Base-by-base conservation (phyloP, 2,329 filamentous ascomycete species). In the Penicillium sp. region DNA sequence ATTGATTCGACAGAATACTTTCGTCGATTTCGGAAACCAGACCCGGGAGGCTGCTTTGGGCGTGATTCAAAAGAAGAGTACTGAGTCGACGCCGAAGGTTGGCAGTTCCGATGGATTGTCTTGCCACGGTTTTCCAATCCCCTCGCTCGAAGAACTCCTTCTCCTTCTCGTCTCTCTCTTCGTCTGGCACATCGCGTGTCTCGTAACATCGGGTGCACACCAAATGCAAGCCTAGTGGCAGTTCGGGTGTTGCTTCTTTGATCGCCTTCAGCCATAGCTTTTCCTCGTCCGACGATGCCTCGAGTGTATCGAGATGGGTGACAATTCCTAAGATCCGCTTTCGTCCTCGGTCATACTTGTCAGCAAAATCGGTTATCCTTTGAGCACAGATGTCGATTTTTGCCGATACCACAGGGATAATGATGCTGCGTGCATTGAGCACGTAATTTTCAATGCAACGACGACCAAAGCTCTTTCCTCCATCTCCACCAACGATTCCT, bases 311-410 rank as follows among this genome's bases (percentile, higher is more conserved):
- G 0, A 78, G 76, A 41, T 82, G 80, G 0, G 79, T 83, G 39
- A 83, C 75, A 29, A 83, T 73, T 1, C 77, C 79, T 0, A 83
- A 61, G 0, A 73, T 76, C 6, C 77, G 70, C 45, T 68, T 58
- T 19, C 70, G 64, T 0, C 60, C 33, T 2, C 55, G 58, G 53
- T 78, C 76, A 55, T 69, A 70, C 13, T 58, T 64, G 19, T 75
- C 72, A 3, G 76, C 78, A 13, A 78, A 80, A 13, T 81, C 76
- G 0, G 84, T 72, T 5, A 89, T 80, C 10, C 79, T 74, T 64
- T 90, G 86, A 33, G 85, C 82, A 6, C 82, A 82, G 61, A 79
- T 77, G 42, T 85, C 78, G 15, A 75, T 73, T 36, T 76, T 79
- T 1, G 82, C 82, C 0, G 79, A 75, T 1, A 86, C 70, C 0